Evolutionary conservation across 176 grass and related monocot species (phyloP).

Genomic region (Oryza meyeriana): DNA sequence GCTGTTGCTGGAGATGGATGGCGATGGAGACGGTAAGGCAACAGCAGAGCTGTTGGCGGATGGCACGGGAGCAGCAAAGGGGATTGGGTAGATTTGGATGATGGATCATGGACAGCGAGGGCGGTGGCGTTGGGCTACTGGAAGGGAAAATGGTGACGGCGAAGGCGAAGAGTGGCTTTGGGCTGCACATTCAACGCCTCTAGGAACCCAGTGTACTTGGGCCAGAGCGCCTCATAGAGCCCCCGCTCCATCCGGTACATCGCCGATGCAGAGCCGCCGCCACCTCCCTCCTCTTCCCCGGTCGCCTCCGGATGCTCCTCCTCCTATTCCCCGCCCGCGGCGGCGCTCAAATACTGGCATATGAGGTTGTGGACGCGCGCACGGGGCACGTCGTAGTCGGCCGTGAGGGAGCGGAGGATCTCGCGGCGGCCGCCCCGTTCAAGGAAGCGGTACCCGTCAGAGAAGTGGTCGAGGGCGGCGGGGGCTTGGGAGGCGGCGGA

Average conservation of each 20-base stretch:
- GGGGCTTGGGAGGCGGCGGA: slow-evolving; percentile 24
- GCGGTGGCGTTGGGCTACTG: too few relatives aligned
- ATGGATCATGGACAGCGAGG: too few relatives aligned
- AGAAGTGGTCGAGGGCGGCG: slow-evolving; percentile 60
- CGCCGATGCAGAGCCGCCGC: slow-evolving; percentile 43
- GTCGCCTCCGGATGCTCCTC: slow-evolving; percentile 16
- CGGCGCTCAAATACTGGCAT: slow-evolving; percentile 61
- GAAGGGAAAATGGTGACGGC: too few relatives aligned
- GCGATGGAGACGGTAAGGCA: too few relatives aligned
- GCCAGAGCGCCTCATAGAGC: slow-evolving; percentile 71
- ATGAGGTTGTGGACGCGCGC: slow-evolving; percentile 63
- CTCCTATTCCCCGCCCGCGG: background rate
- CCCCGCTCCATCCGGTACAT: slow-evolving; percentile 82
- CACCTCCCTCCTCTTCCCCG: slow-evolving; percentile 25
- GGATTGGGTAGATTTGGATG: too few relatives aligned
- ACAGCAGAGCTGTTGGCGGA: too few relatives aligned
- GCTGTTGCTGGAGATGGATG: too few relatives aligned
- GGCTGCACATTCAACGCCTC: slow-evolving; percentile 81
- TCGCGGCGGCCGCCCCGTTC: slow-evolving; percentile 46
- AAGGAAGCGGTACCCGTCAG: slow-evolving; percentile 64
- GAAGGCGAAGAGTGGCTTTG: slow-evolving; percentile 83
- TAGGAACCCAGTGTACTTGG: slow-evolving; percentile 67
- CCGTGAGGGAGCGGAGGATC: slow-evolving; percentile 66
- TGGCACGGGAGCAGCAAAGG: too few relatives aligned
- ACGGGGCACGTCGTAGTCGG: slow-evolving; percentile 81